Percentiles rank a stretch among this genome's conserved stretches.
These are phyloP conservation scores for Amborella trichopoda DNA, from an alignment of 164 flowering plant genomes.

Conservation along the genomic window DNA sequence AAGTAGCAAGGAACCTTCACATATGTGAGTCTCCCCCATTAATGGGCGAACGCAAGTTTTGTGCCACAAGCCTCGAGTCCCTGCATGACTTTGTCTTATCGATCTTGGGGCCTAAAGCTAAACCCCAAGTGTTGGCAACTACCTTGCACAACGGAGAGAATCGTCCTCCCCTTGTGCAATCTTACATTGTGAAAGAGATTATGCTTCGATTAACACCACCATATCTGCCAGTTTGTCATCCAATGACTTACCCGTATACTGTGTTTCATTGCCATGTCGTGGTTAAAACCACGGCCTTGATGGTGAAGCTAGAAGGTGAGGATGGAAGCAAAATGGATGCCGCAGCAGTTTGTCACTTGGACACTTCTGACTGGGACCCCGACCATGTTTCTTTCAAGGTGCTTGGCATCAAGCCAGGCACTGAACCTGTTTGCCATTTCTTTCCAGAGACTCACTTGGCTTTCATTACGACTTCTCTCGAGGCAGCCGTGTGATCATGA, in stretches of 20 bases:
- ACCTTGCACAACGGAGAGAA: slow-evolving; percentile 5
- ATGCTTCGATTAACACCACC: slow-evolving; percentile 4
- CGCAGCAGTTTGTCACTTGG: slow-evolving; percentile 20
- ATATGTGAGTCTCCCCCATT: slow-evolving; percentile 14
- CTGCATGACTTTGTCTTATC: slow-evolving; percentile 17
- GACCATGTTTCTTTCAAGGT: slow-evolving; percentile 25
- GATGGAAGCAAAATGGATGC: slow-evolving; percentile 21
- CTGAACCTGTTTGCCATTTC: slow-evolving; percentile 29
- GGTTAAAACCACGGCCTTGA: slow-evolving; percentile 12
- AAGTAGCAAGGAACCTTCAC: slow-evolving; percentile 9
- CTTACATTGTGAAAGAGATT: slow-evolving; percentile 9
- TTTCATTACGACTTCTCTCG: too few species aligned
- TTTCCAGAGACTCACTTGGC: too few species aligned
- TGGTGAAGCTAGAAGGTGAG: slow-evolving; percentile 14
- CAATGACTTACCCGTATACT: slow-evolving; percentile 14
- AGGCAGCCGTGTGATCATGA: too few species aligned
- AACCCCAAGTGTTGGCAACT: slow-evolving; percentile 1
- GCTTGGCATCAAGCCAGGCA: slow-evolving; percentile 27
- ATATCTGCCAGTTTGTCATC: slow-evolving; percentile 18
- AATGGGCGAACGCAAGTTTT: slow-evolving; percentile 13
- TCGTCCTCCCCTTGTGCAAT: slow-evolving; percentile 1
- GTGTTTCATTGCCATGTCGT: slow-evolving; percentile 24
- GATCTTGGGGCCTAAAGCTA: slow-evolving; percentile 12
- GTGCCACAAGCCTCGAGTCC: slow-evolving; percentile 19
- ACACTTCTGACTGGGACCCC: slow-evolving; percentile 25